phyloP scores from a whole-genome alignment of 1,284 basidiomycete species.

The Fomitopsis pinicola region DNA sequence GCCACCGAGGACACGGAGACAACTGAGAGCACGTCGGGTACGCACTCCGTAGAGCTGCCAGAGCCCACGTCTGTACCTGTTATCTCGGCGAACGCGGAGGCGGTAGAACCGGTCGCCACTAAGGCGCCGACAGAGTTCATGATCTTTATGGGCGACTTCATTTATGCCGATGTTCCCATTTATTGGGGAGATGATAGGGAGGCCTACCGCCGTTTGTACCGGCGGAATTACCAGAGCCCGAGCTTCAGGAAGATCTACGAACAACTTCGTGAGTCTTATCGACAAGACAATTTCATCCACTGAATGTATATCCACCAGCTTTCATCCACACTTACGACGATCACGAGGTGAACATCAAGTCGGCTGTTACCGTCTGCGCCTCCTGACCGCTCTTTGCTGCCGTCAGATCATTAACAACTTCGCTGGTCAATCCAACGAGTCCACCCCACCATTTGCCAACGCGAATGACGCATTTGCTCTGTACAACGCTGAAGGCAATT shows the following conservation, averaged over 20 bases:
- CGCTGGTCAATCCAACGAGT: constrained; percentile 50
- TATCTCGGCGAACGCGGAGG: not conserved
- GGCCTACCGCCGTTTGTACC: constrained; percentile 59
- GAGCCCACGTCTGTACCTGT: not conserved
- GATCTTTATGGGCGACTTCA: constrained; percentile 69
- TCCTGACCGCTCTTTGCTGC: constrained; percentile 3
- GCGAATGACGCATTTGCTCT: constrained; percentile 62
- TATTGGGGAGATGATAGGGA: constrained; percentile 54
- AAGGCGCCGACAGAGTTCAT: constrained; percentile 45
- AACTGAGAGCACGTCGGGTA: not conserved
- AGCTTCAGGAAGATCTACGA: constrained; percentile 68
- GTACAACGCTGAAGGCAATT: constrained; percentile 70
- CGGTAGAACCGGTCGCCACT: constrained; percentile 1
- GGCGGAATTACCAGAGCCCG: constrained; percentile 59
- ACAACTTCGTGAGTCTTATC: constrained; percentile 48
- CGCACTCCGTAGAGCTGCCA: not conserved
- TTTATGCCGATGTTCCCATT: constrained; percentile 73
- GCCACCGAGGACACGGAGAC: not conserved
- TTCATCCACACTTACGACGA: constrained; percentile 64
- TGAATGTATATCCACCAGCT: constrained; percentile 33
- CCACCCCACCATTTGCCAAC: constrained; percentile 49
- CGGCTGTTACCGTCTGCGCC: not conserved
- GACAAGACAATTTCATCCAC: not conserved
- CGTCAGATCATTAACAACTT: constrained; percentile 61
- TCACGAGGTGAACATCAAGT: constrained; percentile 47